Percentiles rank a stretch among this genome's conserved stretches.
These are phyloP conservation scores for Camellia oleifera DNA, from an alignment of 179 eudicot species.

Conservation along the genomic window DNA sequence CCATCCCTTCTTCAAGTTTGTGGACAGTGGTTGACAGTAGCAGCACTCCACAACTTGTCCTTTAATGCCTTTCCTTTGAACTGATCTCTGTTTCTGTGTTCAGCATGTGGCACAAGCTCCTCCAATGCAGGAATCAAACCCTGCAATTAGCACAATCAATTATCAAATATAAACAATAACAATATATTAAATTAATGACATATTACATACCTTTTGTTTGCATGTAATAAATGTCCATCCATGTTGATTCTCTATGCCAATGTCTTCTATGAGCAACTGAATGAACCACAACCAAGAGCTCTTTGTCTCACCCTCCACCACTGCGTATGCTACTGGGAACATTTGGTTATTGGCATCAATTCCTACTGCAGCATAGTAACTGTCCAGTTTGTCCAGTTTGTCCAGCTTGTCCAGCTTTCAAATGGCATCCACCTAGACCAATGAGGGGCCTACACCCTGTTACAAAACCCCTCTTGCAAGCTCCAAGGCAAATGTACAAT, in stretches of 20 bases:
- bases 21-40: slow-evolving; percentile 5
- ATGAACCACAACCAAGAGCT: slow-evolving; percentile 1
- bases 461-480: not conserved
- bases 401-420: not conserved
- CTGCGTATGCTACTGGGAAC: slow-evolving; percentile 7
- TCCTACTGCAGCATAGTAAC: not conserved
- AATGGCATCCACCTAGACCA: not conserved
- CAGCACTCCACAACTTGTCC: slow-evolving; percentile 7
- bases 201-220: not conserved
- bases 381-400: not conserved
- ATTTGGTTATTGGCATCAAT: slow-evolving; percentile 4
- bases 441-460: not conserved
- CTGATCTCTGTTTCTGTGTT: not conserved
- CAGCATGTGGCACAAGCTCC: not conserved
- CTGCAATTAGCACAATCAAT: not conserved
- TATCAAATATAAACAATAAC: not conserved
- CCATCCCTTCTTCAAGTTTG: not conserved
- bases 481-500: not conserved
- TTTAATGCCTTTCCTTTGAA: not conserved
- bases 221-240: slow-evolving; percentile 3
- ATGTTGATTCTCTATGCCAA: not conserved
- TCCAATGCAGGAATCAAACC: not conserved
- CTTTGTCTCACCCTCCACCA: slow-evolving; percentile 11
- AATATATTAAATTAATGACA: not conserved
- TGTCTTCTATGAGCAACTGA: not conserved